Evolutionary conservation across 192 early-diverging fungal species (phyloP), one percentile per base, ranked within the genome.

Genomic region (Paraglomus brasilianum): DNA sequence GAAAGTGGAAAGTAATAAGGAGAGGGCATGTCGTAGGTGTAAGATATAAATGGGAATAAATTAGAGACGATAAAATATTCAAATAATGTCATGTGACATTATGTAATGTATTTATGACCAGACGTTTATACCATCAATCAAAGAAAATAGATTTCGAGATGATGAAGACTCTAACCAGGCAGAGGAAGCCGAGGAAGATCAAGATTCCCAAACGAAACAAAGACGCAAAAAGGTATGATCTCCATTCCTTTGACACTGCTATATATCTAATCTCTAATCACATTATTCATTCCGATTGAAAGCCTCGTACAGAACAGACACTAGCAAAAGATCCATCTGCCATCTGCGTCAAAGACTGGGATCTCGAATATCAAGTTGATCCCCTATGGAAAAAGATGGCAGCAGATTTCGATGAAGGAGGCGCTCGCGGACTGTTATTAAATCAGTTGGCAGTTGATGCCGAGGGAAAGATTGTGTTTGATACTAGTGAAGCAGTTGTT

Each of bases 361-460:
- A 97, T 60, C 77, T 95, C 14, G 96, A 98, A 71, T 97, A 95
- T 60, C 81, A 85, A 2, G 89, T 96, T 9, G 96, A 98, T 74
- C 96, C 96, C 42, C 80, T 97, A 36, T 98, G 97, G 80, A 93
- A 95, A 73, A 98, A 98, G 75, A 96, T 95, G n/a, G 93, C 90
- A 10, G 94, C 95, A 8, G 94, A 96, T 75, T 97, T 98, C 80
- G 96, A 98, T 75, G 94, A 98, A 79, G 94, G 96, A 36, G 95
- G 94, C 6, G 95, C 95, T 17, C 86, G 91, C 39, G 95, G 95
- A 5, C 78, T 98, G 43, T 78, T 98, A 43, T 77, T 98, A 46
- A 96, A 95, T 74, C 92, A 95, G 66, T 74, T 98, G 45, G 82
- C 81, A 40, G 81, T 98, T 45, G 88, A 93, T 55, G 75, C 72